phyloP scores from a whole-genome alignment of 331 rosid species.

The Rosa hybrid region DNA sequence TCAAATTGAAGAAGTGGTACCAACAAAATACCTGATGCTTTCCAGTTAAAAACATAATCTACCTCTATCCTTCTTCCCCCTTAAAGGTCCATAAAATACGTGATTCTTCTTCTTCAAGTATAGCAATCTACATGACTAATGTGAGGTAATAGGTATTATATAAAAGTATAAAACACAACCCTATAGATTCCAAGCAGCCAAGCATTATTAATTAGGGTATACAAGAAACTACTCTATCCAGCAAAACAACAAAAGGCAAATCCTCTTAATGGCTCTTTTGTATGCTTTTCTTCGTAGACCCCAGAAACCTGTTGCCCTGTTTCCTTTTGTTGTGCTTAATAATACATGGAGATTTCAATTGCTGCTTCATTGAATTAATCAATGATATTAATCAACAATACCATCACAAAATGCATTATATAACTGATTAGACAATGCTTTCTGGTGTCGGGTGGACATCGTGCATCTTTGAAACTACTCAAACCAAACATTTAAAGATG shows the following conservation, averaged over 20 bases:
- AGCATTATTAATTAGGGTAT: neutral
- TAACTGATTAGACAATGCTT: neutral
- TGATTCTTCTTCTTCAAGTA: neutral
- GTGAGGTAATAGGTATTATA: neutral
- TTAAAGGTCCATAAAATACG: neutral
- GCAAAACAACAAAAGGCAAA: neutral
- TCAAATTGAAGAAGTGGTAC: no score
- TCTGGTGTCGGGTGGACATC: constrained; percentile 22
- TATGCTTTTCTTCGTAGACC: constrained; percentile 1
- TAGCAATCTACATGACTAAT: neutral
- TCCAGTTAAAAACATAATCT: neutral
- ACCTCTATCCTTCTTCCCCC: neutral
- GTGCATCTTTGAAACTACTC: constrained; percentile 4
- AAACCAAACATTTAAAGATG: constrained; percentile 23
- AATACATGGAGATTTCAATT: neutral
- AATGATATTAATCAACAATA: neutral
- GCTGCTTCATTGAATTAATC: neutral
- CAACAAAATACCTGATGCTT: neutral
- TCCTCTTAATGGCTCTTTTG: neutral
- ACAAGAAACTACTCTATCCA: neutral
- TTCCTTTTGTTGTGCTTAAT: neutral
- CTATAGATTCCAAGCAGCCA: neutral
- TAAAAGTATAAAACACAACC: neutral
- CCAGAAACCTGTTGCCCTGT: neutral
- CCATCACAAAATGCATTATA: neutral